Conservation (phyloP, 1,284 basidiomycete genomes). For the Trichosporon sp. region DNA sequence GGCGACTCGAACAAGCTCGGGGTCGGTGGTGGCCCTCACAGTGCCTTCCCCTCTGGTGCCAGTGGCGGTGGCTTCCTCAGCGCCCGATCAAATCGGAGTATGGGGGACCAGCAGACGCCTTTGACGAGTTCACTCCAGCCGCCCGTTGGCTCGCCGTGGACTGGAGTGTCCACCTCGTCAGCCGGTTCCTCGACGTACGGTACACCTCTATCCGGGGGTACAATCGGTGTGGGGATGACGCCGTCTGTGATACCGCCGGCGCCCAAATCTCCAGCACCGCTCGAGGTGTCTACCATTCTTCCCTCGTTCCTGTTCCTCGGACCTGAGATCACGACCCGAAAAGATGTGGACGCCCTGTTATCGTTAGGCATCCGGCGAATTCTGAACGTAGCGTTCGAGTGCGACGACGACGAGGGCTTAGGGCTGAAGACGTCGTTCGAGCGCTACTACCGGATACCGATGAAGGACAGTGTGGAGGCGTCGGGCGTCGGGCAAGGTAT, state of each 20-base stretch:
- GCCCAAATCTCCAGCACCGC: conserved; percentile 45
- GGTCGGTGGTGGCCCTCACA: conserved; percentile 5
- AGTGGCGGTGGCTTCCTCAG: not conserved
- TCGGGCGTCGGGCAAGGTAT: conserved; percentile 79
- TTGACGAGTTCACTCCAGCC: not conserved
- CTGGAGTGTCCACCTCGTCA: not conserved
- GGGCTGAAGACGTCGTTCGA: conserved; percentile 65
- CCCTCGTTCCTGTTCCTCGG: conserved; percentile 87
- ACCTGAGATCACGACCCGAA: conserved; percentile 69
- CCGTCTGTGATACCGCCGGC: not conserved
- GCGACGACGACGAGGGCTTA: conserved; percentile 74
- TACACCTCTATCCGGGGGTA: not conserved
- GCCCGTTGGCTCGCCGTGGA: not conserved
- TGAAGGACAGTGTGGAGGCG: conserved; percentile 93
- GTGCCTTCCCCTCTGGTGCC: conserved; percentile 3
- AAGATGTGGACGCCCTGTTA: conserved; percentile 69
- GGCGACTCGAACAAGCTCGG: conserved; percentile 14
- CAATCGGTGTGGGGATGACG: not conserved
- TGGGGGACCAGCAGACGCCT: conserved; percentile 5
- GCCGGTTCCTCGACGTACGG: not conserved
- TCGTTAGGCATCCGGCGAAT: conserved; percentile 78
- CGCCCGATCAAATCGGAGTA: not conserved
- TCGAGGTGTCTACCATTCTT: conserved; percentile 78
- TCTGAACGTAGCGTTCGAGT: conserved; percentile 86
- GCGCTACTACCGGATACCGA: conserved; percentile 77